Evolutionary conservation across 371 early-diverging fungal species (phyloP), one percentile per base, ranked within the genome.

Genomic region (Mortierella sp.): DNA sequence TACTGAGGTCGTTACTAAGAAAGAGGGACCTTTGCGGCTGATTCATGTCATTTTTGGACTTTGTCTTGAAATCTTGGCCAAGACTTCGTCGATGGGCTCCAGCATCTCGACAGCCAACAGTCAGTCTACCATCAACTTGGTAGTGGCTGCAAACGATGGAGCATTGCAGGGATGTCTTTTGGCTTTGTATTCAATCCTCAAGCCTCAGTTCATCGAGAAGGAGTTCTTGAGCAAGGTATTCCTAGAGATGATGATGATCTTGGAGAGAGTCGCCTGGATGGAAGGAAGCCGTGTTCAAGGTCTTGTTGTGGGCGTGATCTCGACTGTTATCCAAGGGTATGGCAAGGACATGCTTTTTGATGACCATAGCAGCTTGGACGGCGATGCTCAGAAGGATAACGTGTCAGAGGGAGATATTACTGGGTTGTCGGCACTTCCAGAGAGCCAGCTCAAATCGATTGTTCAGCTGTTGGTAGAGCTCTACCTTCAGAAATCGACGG

Each of bases 201-300:
- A 77, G 50, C 85, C 85, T 19, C 21, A 42, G 11, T 77, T 74
- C n/a, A 79, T 85, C 21, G 72, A 81, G 26, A 45, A 68, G 21
- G 73, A 57, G 50, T 85, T 85, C 57, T 71, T 85, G 44, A 47
- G 72, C n/a, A 70, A 60, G 24, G 77, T 85, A 26, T 85, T 85
- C 42, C 65, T 85, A 77, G 85, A 85, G 77, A 85, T 85, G 85
- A 85, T 85, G 85, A 77, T 80, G 28, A 81, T 85, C 28, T 71
- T 85, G 13, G 85, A 85, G 52, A 74, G 85, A 48, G 85, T 85
- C 38, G 85, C 85, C 3, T 85, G 85, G 85, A 85, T 85, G 82
- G 85, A 84, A 26, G 81, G 81, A 63, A 84, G 85, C 14, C 81
- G 81, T 7, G 81, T 81, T 38, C 85, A 84, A 44, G 81, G 78